Evolutionary conservation across 495 filamentous ascomycete species (phyloP), one percentile per base, ranked within the genome.

Genomic region (Penicillium waksmanii): DNA sequence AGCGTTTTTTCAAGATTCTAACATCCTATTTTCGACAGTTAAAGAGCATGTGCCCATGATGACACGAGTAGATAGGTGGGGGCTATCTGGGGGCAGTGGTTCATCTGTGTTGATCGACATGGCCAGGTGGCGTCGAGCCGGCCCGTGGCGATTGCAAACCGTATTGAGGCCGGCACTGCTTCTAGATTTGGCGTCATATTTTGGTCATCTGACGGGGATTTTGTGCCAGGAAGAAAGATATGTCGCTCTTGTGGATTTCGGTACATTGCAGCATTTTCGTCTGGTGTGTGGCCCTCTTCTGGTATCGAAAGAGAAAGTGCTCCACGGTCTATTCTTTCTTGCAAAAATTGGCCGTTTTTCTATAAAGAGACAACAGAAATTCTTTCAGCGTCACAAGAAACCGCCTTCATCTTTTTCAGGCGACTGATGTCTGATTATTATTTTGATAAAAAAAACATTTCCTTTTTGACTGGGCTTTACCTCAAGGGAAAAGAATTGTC

Each of bases 101-200:
- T 59, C n/a, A 52, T 56, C 57, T 34, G 35, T 60, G 53, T 65
- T 63, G 3, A 40, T 52, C 53, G 49, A 53, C 36, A 54, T 53
- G 42, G 52, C 64, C 53, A 65, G 55, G 64, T 52, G 49, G 49
- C 55, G 15, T 75, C 66, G 31, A 75, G 67, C 64, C 70, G 68
- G 57, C 67, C 69, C 31, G 68, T 77, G 38, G 66, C 21, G 21
- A 21, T 21, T 21, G 21, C 21, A 21, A 21, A 72, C 50, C 61
- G 65, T 66, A 76, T 69, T 57, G 67, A 68, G 58, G 61, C 72
- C 18, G 59, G 64, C 57, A 75, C 75, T 51, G 67, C 70, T 48
- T 67, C 61, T 61, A 62, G 68, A 43, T 75, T 68, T 52, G 67
- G 70, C 19, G 57, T 67, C 67, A 61, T 75, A 11, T 66, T 47